Conservation (phyloP, 768 basidiomycete genomes). For the Vararia minispora region DNA sequence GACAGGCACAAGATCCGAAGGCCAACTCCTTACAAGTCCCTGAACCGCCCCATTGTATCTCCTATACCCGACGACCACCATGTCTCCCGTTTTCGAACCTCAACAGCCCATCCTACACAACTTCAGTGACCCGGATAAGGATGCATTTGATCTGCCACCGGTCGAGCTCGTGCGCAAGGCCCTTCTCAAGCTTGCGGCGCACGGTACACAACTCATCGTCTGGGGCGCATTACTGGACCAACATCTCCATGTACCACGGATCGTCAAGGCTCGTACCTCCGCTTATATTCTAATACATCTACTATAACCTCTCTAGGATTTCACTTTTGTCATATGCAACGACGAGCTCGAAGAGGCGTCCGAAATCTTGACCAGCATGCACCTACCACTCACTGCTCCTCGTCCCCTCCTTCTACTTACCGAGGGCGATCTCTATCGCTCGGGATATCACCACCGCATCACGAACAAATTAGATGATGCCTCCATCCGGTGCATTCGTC, state of each 20-base stretch:
- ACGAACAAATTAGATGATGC: too few relatives aligned
- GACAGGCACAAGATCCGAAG: too few relatives aligned
- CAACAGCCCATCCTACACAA: background rate
- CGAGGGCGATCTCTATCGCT: background rate
- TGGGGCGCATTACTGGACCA: background rate
- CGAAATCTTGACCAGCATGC: background rate
- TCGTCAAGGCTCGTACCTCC: background rate
- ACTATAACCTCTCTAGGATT: background rate
- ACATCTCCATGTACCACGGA: background rate
- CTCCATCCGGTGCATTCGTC: too few relatives aligned
- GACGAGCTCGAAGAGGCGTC: conserved; percentile 1
- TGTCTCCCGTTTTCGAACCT: background rate
- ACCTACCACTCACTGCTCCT: background rate
- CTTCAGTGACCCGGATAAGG: background rate
- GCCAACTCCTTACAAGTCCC: too few relatives aligned
- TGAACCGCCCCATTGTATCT: background rate
- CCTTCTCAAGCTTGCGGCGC: background rate
- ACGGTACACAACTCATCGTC: background rate
- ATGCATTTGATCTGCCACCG: background rate
- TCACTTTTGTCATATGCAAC: background rate
- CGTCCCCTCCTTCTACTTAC: background rate
- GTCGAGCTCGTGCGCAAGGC: conserved; percentile 1
- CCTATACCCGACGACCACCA: background rate
- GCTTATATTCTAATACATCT: background rate
- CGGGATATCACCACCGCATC: too few relatives aligned